A percentile compares a stretch with the other conserved stretches of the same genome.
Conservation (phyloP, 345 rosid species). For the Melaleuca alternifolia region DNA sequence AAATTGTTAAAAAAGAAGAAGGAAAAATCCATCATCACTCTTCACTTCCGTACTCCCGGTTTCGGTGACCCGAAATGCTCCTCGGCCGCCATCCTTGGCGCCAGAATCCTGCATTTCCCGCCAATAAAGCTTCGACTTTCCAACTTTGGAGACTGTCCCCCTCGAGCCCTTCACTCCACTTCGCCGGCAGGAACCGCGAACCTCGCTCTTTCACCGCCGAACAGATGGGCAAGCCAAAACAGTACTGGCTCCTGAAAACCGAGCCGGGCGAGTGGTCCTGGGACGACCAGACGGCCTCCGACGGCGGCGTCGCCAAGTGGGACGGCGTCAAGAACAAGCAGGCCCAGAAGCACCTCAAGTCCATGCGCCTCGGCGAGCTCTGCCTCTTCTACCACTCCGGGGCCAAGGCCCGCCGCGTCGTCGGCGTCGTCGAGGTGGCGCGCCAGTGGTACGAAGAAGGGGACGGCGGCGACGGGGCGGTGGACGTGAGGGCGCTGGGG, state of each 20-base stretch:
- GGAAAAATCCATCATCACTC: not conserved
- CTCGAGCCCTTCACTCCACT: not conserved
- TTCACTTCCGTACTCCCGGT: not conserved
- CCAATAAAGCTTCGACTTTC: not conserved
- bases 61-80: not conserved
- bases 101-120: slow-evolving; percentile 1
- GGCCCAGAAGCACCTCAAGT: slow-evolving; percentile 74
- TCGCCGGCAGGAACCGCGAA: not conserved
- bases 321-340: slow-evolving; percentile 92
- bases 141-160: not conserved
- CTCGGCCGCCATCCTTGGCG: not conserved
- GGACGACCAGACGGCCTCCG: slow-evolving; percentile 63
- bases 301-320: slow-evolving; percentile 66
- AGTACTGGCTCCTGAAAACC: slow-evolving; percentile 79
- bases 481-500: slow-evolving; percentile 75
- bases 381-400: slow-evolving; percentile 98
- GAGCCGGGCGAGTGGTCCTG: slow-evolving; percentile 98
- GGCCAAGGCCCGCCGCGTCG: slow-evolving; percentile 50
- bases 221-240: slow-evolving; percentile 16
- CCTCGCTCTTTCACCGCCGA: not conserved
- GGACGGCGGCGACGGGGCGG: slow-evolving; percentile 31
- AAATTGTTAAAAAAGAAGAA: too few relatives aligned
- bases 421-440: slow-evolving; percentile 66
- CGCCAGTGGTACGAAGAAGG: slow-evolving; percentile 54
- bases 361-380: slow-evolving; percentile 66